A percentile compares a stretch with the other conserved stretches of the same genome.
Conservation (phyloP, 495 filamentous ascomycete genomes). For the Podospora sp. region DNA sequence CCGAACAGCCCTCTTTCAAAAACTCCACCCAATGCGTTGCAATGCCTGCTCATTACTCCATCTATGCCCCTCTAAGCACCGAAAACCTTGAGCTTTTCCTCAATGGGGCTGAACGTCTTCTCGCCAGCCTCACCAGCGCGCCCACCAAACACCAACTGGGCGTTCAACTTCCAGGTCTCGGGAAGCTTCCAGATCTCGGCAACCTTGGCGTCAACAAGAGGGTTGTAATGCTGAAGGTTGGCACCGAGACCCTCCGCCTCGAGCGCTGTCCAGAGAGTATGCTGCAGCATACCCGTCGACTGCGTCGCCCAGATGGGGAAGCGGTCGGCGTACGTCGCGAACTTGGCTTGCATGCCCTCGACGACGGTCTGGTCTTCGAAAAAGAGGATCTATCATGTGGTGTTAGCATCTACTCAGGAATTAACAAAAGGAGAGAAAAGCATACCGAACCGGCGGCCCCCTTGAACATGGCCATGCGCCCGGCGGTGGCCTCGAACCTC, state of each 20-base stretch:
- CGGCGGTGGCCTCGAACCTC: conserved; percentile 31
- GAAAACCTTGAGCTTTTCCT: conserved; percentile 56
- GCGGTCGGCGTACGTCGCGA: conserved; percentile 57
- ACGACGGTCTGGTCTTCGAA: conserved; percentile 62
- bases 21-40: conserved; percentile 15
- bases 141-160: conserved; percentile 66
- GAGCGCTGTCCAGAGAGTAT: conserved; percentile 65
- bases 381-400: conserved; percentile 56
- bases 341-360: conserved; percentile 53
- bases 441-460: too few relatives aligned
- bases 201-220: conserved; percentile 62
- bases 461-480: too few relatives aligned
- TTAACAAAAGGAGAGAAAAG: too few relatives aligned
- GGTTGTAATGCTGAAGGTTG: conserved; percentile 78
- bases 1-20: background rate
- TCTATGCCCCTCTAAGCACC: conserved; percentile 37
- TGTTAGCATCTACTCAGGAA: too few relatives aligned
- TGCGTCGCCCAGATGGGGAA: conserved; percentile 66
- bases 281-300: conserved; percentile 68
- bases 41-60: background rate
- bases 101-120: conserved; percentile 58
- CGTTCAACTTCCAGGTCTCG: conserved; percentile 60
- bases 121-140: conserved; percentile 49
- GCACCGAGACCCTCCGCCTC: conserved; percentile 70
- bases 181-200: conserved; percentile 60